A percentile compares a stretch with the other conserved stretches of the same genome.
phyloP scores from a whole-genome alignment of 1,139 yeast species.

The Suhomyces choctaworum region DNA sequence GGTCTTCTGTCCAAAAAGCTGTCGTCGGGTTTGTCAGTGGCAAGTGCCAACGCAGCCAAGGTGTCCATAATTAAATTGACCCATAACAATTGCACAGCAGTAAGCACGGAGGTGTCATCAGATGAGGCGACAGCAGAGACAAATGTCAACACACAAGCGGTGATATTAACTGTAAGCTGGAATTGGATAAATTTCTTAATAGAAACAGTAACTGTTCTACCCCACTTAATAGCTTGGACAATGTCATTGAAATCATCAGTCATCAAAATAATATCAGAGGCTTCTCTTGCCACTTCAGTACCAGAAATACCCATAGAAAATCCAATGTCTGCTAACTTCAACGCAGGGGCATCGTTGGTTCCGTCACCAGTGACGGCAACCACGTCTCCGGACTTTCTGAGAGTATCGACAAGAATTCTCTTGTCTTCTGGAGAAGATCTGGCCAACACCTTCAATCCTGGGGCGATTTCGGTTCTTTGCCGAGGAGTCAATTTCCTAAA shows the following conservation, averaged over 20 bases:
- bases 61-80: conserved; percentile 98
- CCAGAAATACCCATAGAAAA: conserved; percentile 94
- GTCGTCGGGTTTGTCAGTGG: conserved; percentile 94
- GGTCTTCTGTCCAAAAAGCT: conserved; percentile 79
- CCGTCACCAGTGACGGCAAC: conserved; percentile 99
- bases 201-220: conserved; percentile 92
- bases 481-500: conserved; percentile 65
- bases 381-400: conserved; percentile 80
- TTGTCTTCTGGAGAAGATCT: conserved; percentile 96
- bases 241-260: conserved; percentile 94
- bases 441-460: conserved; percentile 79
- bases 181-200: conserved; percentile 95
- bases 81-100: conserved; percentile 97
- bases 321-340: conserved; percentile 88
- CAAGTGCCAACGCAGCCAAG: conserved; percentile 93
- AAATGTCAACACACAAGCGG: conserved; percentile 92
- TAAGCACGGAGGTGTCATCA: conserved; percentile 79
- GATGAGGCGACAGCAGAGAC: conserved; percentile 87
- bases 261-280: conserved; percentile 91
- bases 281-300: conserved; percentile 93
- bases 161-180: conserved; percentile 91
- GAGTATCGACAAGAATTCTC: conserved; percentile 78
- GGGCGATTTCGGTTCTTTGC: conserved; percentile 64
- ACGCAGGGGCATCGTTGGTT: conserved; percentile 94
- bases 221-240: conserved; percentile 99